Evolutionary conservation across 805 yeast genomes (phyloP).

Genomic region (Starmera dryadoides): DNA sequence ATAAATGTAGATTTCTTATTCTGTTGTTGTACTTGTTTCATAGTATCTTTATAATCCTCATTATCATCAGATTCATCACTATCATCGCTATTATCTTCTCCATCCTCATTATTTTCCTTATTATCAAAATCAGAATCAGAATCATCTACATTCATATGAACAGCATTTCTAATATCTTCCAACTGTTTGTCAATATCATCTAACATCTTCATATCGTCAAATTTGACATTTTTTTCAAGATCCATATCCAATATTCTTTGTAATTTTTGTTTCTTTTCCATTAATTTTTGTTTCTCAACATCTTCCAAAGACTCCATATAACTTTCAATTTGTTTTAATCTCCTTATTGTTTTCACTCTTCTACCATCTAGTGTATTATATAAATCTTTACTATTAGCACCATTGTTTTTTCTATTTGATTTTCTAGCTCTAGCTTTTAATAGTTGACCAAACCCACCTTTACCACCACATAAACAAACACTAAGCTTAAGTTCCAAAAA

Average conservation of each 20-base stretch:
- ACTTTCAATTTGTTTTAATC: conserved; percentile 28
- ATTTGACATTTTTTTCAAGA: conserved; percentile 21
- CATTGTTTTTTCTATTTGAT: conserved; percentile 14
- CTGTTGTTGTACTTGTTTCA: too few relatives aligned
- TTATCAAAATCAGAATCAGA: background rate
- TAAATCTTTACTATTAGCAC: conserved; percentile 22
- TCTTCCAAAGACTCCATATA: conserved; percentile 12
- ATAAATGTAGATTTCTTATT: background rate
- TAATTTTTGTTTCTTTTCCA: conserved; percentile 29
- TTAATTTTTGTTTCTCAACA: conserved; percentile 13
- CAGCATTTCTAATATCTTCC: conserved; percentile 25
- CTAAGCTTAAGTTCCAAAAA: conserved; percentile 24
- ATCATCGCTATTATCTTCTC: conserved; percentile 1
- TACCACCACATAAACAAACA: conserved; percentile 38
- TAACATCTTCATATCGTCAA: conserved; percentile 28
- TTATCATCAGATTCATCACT: background rate
- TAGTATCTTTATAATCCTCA: too few relatives aligned
- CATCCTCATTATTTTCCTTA: conserved; percentile 1
- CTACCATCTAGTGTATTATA: conserved; percentile 34
- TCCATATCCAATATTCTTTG: conserved; percentile 24
- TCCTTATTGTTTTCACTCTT: conserved; percentile 27
- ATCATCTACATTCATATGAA: conserved; percentile 8
- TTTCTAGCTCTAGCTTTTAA: conserved; percentile 32
- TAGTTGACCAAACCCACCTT: conserved; percentile 42
- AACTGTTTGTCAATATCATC: conserved; percentile 31